A percentile compares a stretch with the other conserved stretches of the same genome.
These are phyloP conservation scores for Clitopilus hobsonii DNA, from an alignment of 768 basidiomycete species.

Conservation along the genomic window DNA sequence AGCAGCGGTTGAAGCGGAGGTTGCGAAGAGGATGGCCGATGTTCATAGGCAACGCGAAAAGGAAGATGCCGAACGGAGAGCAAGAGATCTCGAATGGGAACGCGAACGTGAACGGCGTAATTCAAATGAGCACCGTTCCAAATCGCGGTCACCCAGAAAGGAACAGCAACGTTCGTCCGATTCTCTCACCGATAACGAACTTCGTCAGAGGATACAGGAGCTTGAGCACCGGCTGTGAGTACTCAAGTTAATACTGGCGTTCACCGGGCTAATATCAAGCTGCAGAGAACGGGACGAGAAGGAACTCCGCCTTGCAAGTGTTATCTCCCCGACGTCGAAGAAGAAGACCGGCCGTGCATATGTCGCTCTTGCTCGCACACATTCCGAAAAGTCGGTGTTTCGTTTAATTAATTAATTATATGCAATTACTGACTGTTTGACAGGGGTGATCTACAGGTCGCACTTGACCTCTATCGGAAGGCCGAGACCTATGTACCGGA, in stretches of 20 bases:
- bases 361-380: conserved; percentile 75
- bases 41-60: conserved; percentile 33
- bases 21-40: conserved; percentile 59
- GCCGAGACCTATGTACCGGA: conserved; percentile 83
- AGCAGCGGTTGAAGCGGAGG: conserved; percentile 72
- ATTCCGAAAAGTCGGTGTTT: conserved; percentile 68
- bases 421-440: conserved; percentile 4
- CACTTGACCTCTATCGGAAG: conserved; percentile 78
- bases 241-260: conserved; percentile 4
- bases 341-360: conserved; percentile 83
- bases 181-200: conserved; percentile 62
- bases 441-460: conserved; percentile 78
- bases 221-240: conserved; percentile 72
- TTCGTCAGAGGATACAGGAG: conserved; percentile 59
- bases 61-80: conserved; percentile 31
- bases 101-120: conserved; percentile 13
- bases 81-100: conserved; percentile 25
- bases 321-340: conserved; percentile 66
- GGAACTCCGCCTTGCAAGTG: conserved; percentile 56
- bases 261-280: background rate
- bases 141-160: conserved; percentile 30
- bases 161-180: conserved; percentile 38
- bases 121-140: conserved; percentile 18
- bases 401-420: background rate
- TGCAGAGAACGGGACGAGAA: conserved; percentile 57